These are phyloP conservation scores for Geosiphon pyriformis DNA, from an alignment of 192 early-diverging fungal genomes.

Conservation along the genomic window DNA sequence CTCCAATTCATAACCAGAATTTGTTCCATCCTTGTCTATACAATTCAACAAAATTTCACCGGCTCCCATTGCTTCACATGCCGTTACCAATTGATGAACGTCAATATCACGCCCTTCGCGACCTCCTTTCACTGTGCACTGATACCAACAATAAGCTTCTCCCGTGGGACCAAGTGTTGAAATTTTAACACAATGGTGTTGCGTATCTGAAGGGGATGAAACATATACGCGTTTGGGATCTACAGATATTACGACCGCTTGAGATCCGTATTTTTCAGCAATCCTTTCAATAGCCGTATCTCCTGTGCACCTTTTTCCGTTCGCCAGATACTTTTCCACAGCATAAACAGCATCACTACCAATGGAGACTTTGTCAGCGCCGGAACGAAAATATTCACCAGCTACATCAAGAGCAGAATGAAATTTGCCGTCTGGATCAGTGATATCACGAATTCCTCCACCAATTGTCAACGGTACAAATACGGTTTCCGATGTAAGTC, in stretches of 20 bases:
- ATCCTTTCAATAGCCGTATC: slow-evolving; percentile 93
- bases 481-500: slow-evolving; percentile 77
- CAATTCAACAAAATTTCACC: slow-evolving; percentile 98
- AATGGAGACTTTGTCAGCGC: slow-evolving; percentile 99
- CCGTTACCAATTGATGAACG: slow-evolving; percentile 83
- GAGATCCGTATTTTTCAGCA: slow-evolving; percentile 87
- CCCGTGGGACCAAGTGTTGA: slow-evolving; percentile 80
- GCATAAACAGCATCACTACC: slow-evolving; percentile 99
- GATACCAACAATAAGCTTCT: slow-evolving; percentile 96
- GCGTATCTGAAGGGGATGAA: slow-evolving; percentile 59
- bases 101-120: slow-evolving; percentile 93
- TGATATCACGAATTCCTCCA: slow-evolving; percentile 93
- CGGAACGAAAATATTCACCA: slow-evolving; percentile 96
- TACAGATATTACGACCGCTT: slow-evolving; percentile 98
- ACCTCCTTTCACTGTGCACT: slow-evolving; percentile 98
- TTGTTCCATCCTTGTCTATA: slow-evolving; percentile 99
- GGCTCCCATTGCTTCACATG: slow-evolving; percentile 86
- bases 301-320: slow-evolving; percentile 53
- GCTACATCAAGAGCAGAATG: slow-evolving; percentile 95
- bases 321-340: slow-evolving; percentile 74
- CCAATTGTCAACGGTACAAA: slow-evolving; percentile 99
- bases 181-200: slow-evolving; percentile 73
- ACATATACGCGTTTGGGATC: slow-evolving; percentile 96
- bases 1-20: slow-evolving; percentile 91
- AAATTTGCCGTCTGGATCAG: slow-evolving; percentile 73